Base-by-base conservation (phyloP, 208 protist genomes). In the Plasmodiophora brassicae region DNA sequence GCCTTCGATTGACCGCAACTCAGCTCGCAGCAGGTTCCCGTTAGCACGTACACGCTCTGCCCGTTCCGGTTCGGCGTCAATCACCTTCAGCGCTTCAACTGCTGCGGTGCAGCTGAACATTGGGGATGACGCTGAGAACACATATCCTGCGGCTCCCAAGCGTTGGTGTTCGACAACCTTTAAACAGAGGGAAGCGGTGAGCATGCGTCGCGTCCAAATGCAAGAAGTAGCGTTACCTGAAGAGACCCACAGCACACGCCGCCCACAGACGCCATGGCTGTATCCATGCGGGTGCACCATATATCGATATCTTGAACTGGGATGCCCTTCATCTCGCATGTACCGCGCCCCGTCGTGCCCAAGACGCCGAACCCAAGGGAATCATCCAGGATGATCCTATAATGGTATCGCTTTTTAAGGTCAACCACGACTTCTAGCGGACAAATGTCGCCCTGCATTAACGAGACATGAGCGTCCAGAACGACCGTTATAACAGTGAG, bases 61-160 rank as follows among this genome's bases (percentile, higher is more conserved):
- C 25, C 38, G 41, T 32, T 71, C 71, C 36, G 39, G 39, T 65
- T 84, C 71, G 8, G 53, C 38, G n/a, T 95, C 88, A 0, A 98
- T 89, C 5, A 96, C 84, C 0, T 92, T 87, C 14, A 99, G 88
- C 0, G 93, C 94, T 46, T 90, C 90, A 10, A 93, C 93, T 22
- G 95, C 94, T 14, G 95, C 93, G 0, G 93, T 91, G 0, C 95
- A 96, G 1, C 97, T 85, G 90, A 97, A 97, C 10, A 97, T 95
- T 14, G 98, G 97, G 8, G 98, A 90, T 1, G 97, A 98, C 1
- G 97, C 97, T 22, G 96, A 98, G 92, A 98, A 99, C 53, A 96
- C 94, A 93, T 99, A 99, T 43, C 96, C 97, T 0, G 93, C 89
- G 25, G 94, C 94, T 85, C 91, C 89, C 38, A 98, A 92, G 39